A percentile compares a stretch with the other conserved stretches of the same genome.
These are phyloP conservation scores for Candolleomyces eurysporus DNA, from an alignment of 768 basidiomycete genomes.

Conservation along the genomic window DNA sequence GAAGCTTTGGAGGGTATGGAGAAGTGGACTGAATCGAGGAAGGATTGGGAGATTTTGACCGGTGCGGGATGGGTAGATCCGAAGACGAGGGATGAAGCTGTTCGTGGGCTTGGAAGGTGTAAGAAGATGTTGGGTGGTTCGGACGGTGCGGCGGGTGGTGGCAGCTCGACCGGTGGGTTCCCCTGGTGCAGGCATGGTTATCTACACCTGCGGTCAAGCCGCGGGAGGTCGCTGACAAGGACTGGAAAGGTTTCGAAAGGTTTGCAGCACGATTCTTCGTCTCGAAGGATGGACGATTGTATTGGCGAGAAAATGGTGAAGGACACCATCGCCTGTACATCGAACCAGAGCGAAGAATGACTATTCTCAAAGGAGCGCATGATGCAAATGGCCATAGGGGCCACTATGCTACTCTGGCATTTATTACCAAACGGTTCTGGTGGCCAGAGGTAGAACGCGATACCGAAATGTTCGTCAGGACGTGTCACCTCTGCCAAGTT, in stretches of 20 bases:
- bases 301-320: background rate
- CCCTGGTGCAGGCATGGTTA: too few relatives aligned
- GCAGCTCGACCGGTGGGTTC: background rate
- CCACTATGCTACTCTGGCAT: background rate
- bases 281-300: background rate
- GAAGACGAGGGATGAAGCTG: slow-evolving; percentile 61
- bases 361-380: background rate
- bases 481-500: background rate
- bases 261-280: background rate
- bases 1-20: slow-evolving; percentile 85
- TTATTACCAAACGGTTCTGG: background rate
- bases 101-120: slow-evolving; percentile 70
- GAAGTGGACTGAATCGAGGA: slow-evolving; percentile 77
- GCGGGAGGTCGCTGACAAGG: background rate
- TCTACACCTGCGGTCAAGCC: too few relatives aligned
- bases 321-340: background rate
- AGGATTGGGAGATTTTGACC: slow-evolving; percentile 79
- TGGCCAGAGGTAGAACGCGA: background rate
- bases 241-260: background rate
- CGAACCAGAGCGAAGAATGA: background rate
- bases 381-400: too few relatives aligned
- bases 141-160: slow-evolving; percentile 1
- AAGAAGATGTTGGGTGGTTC: slow-evolving; percentile 53
- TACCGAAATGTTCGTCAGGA: background rate
- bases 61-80: slow-evolving; percentile 45